Conservation (phyloP, 345 rosid genomes). For the Lepidium sativum region DNA sequence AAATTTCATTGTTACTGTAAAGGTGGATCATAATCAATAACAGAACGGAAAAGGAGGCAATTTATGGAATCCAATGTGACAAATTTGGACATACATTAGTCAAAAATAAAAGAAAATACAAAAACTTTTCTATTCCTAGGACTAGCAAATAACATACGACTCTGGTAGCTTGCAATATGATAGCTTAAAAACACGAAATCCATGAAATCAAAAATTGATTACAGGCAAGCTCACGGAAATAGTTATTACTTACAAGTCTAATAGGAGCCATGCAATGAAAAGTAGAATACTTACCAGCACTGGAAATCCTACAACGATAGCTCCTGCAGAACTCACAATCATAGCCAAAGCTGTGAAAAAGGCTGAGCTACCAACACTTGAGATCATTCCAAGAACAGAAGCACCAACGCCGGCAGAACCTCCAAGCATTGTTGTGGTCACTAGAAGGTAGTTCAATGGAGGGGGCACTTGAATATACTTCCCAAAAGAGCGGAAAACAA, state of each 20-base stretch:
- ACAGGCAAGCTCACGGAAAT: not conserved
- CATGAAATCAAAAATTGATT: not conserved
- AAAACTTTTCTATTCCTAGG: not conserved
- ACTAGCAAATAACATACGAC: not conserved
- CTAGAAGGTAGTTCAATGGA: conserved; percentile 79
- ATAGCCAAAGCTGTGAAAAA: conserved; percentile 78
- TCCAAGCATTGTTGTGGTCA: conserved; percentile 85
- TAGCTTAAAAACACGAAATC: not conserved
- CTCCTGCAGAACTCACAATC: conserved; percentile 84
- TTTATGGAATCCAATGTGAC: not conserved
- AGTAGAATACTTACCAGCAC: conserved; percentile 48
- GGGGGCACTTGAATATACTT: conserved; percentile 93
- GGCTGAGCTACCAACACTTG: conserved; percentile 66
- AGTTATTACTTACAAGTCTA: not conserved
- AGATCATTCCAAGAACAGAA: conserved; percentile 79
- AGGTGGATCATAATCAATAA: conserved; percentile 1
- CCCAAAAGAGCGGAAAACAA: conserved; percentile 91
- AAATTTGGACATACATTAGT: not conserved
- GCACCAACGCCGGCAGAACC: conserved; percentile 88
- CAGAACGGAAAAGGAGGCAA: not conserved
- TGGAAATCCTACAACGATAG: conserved; percentile 91
- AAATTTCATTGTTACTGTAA: not conserved
- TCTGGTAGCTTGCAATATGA: not conserved
- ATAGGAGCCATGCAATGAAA: not conserved
- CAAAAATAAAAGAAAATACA: not conserved